Evolutionary conservation across 257 asterid species (phyloP).

Genomic region (Nyctanthes arbortristis): DNA sequence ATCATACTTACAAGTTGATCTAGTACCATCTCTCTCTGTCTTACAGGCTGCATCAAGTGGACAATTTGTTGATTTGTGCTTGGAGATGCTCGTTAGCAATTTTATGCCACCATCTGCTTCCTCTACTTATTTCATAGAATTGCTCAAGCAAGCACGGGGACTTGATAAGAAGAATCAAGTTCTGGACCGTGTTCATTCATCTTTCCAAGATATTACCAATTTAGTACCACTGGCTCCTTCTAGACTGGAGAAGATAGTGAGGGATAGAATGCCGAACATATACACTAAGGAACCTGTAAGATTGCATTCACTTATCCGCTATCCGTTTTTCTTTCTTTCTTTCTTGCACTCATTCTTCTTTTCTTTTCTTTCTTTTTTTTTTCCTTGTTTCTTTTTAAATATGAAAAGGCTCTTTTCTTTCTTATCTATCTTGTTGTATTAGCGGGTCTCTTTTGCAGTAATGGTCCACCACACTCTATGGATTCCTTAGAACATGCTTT

Average conservation of each 20-base stretch:
- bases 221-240: constrained; percentile 74
- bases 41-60: constrained; percentile 92
- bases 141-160: constrained; percentile 59
- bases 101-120: constrained; percentile 73
- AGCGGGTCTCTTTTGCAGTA: too few relatives aligned
- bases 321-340: neutral
- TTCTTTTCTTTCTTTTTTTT: too few relatives aligned
- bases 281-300: constrained; percentile 57
- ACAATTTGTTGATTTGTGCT: constrained; percentile 66
- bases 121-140: constrained; percentile 34
- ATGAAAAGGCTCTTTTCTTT: too few relatives aligned
- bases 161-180: constrained; percentile 64
- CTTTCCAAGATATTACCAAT: constrained; percentile 57
- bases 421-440: too few relatives aligned
- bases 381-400: too few relatives aligned
- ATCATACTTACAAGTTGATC: constrained; percentile 8
- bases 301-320: constrained; percentile 4
- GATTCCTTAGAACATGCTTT: too few relatives aligned
- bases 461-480: too few relatives aligned
- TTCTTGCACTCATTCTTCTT: too few relatives aligned
- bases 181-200: constrained; percentile 71
- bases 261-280: constrained; percentile 60
- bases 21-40: neutral
- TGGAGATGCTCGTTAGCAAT: constrained; percentile 79
- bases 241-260: constrained; percentile 66